Conservation (phyloP, 768 basidiomycete genomes). For the Termitomyces sp. region DNA sequence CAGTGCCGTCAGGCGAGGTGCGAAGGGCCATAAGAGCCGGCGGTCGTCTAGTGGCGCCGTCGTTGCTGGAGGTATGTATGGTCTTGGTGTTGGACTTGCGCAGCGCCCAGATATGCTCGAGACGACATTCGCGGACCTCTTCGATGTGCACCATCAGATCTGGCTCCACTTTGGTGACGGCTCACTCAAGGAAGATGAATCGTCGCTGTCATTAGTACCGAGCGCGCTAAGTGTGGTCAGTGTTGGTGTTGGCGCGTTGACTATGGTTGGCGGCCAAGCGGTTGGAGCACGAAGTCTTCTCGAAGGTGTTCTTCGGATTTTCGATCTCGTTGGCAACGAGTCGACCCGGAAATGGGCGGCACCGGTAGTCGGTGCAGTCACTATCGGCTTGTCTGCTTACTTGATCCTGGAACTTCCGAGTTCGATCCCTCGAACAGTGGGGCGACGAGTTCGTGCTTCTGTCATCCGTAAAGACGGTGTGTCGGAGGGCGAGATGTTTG, state of each 20-base stretch:
- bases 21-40: slow-evolving; percentile 32
- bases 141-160: slow-evolving; percentile 82
- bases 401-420: slow-evolving; percentile 82
- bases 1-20: slow-evolving; percentile 43
- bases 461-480: slow-evolving; percentile 43
- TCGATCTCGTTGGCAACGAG: slow-evolving; percentile 79
- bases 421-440: slow-evolving; percentile 86
- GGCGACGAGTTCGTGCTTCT: slow-evolving; percentile 70
- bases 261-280: slow-evolving; percentile 83
- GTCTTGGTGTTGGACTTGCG: slow-evolving; percentile 80
- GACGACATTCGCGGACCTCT: slow-evolving; percentile 76
- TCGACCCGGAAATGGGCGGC: slow-evolving; percentile 80
- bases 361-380: slow-evolving; percentile 74
- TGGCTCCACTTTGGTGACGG: slow-evolving; percentile 62
- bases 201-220: slow-evolving; percentile 30
- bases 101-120: slow-evolving; percentile 74
- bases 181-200: slow-evolving; percentile 24
- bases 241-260: slow-evolving; percentile 79
- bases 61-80: slow-evolving; percentile 73
- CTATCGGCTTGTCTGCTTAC: slow-evolving; percentile 73
- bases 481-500: slow-evolving; percentile 50
- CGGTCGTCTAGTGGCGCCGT: slow-evolving; percentile 43
- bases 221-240: slow-evolving; percentile 71
- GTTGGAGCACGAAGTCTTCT: slow-evolving; percentile 72
- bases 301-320: slow-evolving; percentile 70